Conservation (phyloP, 306 rosid species). For the Trifolium fragiferum region DNA sequence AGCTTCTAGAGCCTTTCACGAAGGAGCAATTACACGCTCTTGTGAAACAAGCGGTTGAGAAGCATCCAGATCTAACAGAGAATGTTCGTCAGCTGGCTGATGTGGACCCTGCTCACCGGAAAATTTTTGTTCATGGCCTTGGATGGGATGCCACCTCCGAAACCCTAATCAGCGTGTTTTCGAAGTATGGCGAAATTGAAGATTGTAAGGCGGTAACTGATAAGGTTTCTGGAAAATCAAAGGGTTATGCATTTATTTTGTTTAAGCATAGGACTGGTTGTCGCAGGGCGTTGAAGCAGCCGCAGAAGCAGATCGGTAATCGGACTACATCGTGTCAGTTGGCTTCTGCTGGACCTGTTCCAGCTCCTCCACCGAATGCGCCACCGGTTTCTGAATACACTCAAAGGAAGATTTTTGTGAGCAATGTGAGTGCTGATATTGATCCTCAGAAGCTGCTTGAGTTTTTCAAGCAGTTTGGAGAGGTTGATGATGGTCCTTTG, state of each 20-base stretch:
- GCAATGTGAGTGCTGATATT: slow-evolving; percentile 63
- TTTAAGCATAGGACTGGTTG: slow-evolving; percentile 67
- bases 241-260: slow-evolving; percentile 73
- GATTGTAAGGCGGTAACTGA: slow-evolving; percentile 75
- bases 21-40: slow-evolving; percentile 65
- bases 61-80: slow-evolving; percentile 54
- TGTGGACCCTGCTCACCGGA: slow-evolving; percentile 74
- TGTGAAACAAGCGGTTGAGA: slow-evolving; percentile 60
- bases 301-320: slow-evolving; percentile 67
- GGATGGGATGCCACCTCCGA: slow-evolving; percentile 78
- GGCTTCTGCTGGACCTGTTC: slow-evolving; percentile 69
- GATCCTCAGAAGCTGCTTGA: slow-evolving; percentile 57
- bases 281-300: slow-evolving; percentile 59
- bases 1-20: slow-evolving; percentile 73
- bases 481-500: slow-evolving; percentile 71
- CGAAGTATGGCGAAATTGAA: slow-evolving; percentile 65
- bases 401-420: slow-evolving; percentile 68
- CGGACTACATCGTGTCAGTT: slow-evolving; percentile 60
- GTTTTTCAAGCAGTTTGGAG: slow-evolving; percentile 65
- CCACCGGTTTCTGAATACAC: slow-evolving; percentile 54
- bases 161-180: slow-evolving; percentile 57
- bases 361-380: slow-evolving; percentile 47
- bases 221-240: slow-evolving; percentile 64
- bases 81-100: slow-evolving; percentile 65
- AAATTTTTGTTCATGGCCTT: slow-evolving; percentile 74